These are phyloP conservation scores for Serendipita vermifera DNA, from an alignment of 768 basidiomycete genomes.

Conservation along the genomic window DNA sequence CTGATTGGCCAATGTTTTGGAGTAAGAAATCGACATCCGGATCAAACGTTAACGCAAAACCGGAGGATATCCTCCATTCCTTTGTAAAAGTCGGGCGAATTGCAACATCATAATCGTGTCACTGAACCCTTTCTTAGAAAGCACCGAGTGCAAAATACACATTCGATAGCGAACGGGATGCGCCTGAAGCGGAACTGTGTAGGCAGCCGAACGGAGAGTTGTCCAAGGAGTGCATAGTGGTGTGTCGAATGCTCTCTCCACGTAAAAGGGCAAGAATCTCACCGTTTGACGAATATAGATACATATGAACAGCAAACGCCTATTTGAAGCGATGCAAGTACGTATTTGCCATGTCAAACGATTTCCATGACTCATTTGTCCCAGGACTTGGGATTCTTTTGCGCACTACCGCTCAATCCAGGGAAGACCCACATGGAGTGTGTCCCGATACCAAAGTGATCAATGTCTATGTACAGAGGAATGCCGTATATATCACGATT, in stretches of 20 bases:
- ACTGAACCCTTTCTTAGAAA: too few species aligned
- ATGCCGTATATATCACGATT: conserved; percentile 4
- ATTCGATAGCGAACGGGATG: conserved; percentile 49
- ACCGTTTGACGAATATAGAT: conserved; percentile 28
- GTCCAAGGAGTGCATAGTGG: conserved; percentile 42
- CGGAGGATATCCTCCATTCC: too few species aligned
- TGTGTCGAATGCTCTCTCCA: conserved; percentile 22
- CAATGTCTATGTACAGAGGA: not conserved
- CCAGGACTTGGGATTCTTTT: conserved; percentile 56
- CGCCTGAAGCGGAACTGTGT: conserved; percentile 46
- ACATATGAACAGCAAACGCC: conserved; percentile 45
- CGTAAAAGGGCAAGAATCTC: not conserved
- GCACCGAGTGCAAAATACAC: conserved; percentile 29
- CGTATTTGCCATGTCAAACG: conserved; percentile 10
- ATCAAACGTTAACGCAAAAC: too few species aligned
- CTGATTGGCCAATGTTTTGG: too few species aligned
- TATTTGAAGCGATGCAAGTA: conserved; percentile 67
- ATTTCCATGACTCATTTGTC: not conserved
- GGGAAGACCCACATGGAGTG: conserved; percentile 54
- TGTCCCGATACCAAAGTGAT: conserved; percentile 37
- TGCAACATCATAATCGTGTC: too few species aligned
- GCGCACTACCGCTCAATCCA: conserved; percentile 54
- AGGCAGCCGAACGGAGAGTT: conserved; percentile 27
- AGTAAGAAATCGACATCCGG: too few species aligned
- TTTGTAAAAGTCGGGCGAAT: too few species aligned